Evolutionary conservation across 306 rosid genomes (phyloP), one percentile per base, ranked within the genome.

Genomic region (Citrullus amarus): DNA sequence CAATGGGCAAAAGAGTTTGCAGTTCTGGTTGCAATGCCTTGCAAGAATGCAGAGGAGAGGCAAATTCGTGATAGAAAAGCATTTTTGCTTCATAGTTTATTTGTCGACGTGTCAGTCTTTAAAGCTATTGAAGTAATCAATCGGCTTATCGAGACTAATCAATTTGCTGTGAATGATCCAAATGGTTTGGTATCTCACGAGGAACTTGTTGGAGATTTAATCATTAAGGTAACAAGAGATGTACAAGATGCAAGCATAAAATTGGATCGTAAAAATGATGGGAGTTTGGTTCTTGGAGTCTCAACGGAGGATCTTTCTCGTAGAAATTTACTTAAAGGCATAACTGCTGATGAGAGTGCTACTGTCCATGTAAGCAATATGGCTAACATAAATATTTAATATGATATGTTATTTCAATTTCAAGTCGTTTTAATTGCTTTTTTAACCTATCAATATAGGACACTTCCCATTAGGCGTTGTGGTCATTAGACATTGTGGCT

Each of bases 331-430:
- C 92, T 95, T 32, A 95, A 95, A 89, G 98, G 98, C 83, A 88
- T 95, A 81, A 95, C 98, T 28, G 97, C 98, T 66, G 98, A 95
- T 85, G 98, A 95, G 81, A 95, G 98, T 84, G 97, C 96, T 78
- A 91, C 98, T 12, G 98, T 95, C 79, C 98, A 95, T 86, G 98
- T 95, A 85, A 85, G 92, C 87, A 80, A 80, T 65, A 44, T 38
- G 44, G 18, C 18, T 75, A 32, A 81, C 70, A 41, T 58, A 30
- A 69, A 53, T 60, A 18, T 46, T 72, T 79, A 53, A 18, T 48
- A 53, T 32, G 79, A 61, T 30, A 65, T 75, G 70, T 76, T 61
- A 28, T 69, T 53, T 53, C 20, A 67, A 41, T 55, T 57, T 48
- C 34, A 67, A 58, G 66, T 46, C 15, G 15, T 77, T 57, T 84